Base-by-base conservation (phyloP, 1,284 basidiomycete species). In the Vanrija pseudolonga region DNA sequence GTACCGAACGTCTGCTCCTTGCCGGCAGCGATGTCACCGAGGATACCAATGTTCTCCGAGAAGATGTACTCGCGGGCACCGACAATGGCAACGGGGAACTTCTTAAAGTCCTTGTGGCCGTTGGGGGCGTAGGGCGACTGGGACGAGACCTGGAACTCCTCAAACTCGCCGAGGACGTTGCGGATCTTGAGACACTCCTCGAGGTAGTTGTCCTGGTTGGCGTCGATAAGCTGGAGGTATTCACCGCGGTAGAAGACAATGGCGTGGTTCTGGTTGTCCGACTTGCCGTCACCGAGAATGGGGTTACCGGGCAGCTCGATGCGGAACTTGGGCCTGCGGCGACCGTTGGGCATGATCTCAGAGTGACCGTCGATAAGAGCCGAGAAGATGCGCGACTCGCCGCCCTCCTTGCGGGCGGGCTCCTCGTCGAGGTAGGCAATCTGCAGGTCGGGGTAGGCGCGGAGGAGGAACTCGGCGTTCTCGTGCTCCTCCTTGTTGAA, bases 1-100 rank as follows among this genome's bases (percentile, higher is more conserved):
- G 96, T 98, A 79, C 95, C 95, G 77, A 99, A 98, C 41, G 96
- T 99, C 78, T 98, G 95, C 78, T 99, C 96, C 81, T 99, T 98
- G 28, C 96, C 95, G 61, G 95, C 95, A 47, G 95, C 95, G 50
- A 98, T 84, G 77, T 99, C 95, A 77, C 95, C 95, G 47, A 99
- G 83, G 67, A 98, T 95, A 84, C 95, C 95, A 65, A 98, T 98
- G 78, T 98, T 98, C 81, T 99, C 96, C 48, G 96, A 98, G 81
- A 98, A 98, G 76, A 98, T 98, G 78, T 98, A 99, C 81, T 99
- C 96, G 78, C 96, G 86, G 19, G 95, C 93, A 77, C 96, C 95
- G 60, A 99, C 88, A 67, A 98, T 98, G 18, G 96, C 96, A 36
- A 98, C 90, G 17, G 95, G 95, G 47, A 88, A 78, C 65, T 85